Evolutionary conservation across 2,329 filamentous ascomycete species (phyloP).

Genomic region (Nothophoma quercina): DNA sequence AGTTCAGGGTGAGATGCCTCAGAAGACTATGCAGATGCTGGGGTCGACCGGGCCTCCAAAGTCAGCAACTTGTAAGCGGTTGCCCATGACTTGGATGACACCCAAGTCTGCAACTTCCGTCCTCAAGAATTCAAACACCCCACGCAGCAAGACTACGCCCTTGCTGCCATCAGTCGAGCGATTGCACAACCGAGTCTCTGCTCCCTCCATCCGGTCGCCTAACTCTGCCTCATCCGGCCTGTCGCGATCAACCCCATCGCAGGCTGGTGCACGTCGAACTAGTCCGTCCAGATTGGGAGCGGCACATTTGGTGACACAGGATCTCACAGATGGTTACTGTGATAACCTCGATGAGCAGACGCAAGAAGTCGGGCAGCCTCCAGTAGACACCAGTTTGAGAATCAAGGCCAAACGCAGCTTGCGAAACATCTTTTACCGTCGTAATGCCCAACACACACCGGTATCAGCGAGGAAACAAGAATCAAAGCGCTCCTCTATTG

Average conservation of each 20-base stretch:
- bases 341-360: not conserved
- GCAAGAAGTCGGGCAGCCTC: not conserved
- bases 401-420: conserved; percentile 36
- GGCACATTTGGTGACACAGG: not conserved
- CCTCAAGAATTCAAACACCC: not conserved
- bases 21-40: not conserved
- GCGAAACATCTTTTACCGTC: conserved; percentile 33
- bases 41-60: not conserved
- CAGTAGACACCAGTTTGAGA: conserved; percentile 2
- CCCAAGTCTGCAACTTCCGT: not conserved
- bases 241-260: not conserved
- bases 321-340: not conserved
- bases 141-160: conserved; percentile 1
- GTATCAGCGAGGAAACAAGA: conserved; percentile 4
- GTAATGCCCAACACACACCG: conserved; percentile 9
- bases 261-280: not conserved
- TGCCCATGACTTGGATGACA: not conserved
- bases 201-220: not conserved
- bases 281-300: not conserved
- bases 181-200: not conserved
- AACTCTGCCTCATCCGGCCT: not conserved
- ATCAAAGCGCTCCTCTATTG: conserved; percentile 25
- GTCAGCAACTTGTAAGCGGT: not conserved
- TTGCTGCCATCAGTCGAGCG: not conserved
- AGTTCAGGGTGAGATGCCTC: not conserved